Conservation (phyloP, 345 rosid species). For the Bruguiera gymnorhiza region DNA sequence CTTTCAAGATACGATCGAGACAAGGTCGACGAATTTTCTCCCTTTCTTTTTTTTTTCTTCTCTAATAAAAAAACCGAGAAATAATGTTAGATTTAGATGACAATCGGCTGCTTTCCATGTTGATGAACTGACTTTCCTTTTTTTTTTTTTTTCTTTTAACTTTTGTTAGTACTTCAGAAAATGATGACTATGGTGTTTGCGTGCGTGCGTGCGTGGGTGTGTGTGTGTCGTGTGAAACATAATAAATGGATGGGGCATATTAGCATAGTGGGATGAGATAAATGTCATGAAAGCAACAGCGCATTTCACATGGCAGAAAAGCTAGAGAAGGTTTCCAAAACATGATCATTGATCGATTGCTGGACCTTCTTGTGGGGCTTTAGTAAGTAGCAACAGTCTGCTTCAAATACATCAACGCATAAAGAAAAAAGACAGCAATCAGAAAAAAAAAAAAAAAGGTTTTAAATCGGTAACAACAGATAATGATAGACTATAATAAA, state of each 20-base stretch:
- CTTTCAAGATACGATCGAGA: neutral
- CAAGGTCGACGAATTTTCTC: conserved; percentile 31
- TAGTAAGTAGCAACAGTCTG: neutral
- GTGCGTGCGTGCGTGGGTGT: too few species aligned
- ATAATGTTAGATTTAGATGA: conserved; percentile 47
- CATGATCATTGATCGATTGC: conserved; percentile 32
- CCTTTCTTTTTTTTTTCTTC: neutral
- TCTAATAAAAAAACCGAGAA: conserved; percentile 18
- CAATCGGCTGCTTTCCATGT: conserved; percentile 20
- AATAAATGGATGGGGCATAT: too few species aligned
- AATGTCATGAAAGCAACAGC: neutral
- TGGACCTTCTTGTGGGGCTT: conserved; percentile 30
- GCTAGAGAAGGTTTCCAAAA: conserved; percentile 24
- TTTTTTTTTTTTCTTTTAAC: neutral
- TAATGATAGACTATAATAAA: neutral
- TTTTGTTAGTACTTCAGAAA: conserved; percentile 7
- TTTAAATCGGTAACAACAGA: conserved; percentile 12
- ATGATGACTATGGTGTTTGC: conserved; percentile 16
- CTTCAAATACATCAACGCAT: conserved; percentile 28
- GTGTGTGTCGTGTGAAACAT: too few species aligned
- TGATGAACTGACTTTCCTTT: conserved; percentile 24
- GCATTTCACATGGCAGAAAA: conserved; percentile 33
- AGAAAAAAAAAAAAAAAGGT: conserved; percentile 5
- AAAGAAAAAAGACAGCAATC: conserved; percentile 25
- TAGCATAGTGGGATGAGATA: too few species aligned